A percentile compares a stretch with the other conserved stretches of the same genome.
Conservation (phyloP, 1,139 yeast species). For the Candida mesenterica region DNA sequence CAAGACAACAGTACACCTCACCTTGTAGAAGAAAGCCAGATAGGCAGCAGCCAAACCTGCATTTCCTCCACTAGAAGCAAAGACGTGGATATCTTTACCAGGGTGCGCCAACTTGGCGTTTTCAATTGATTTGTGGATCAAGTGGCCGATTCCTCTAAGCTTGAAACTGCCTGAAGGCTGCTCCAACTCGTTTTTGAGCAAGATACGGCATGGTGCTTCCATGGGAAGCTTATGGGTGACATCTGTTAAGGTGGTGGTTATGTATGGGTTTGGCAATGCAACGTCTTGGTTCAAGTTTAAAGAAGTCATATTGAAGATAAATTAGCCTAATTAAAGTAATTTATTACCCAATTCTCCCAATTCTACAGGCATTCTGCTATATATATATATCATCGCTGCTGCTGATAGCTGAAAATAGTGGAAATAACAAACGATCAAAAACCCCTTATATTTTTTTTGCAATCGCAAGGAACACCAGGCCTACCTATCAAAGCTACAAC, state of each 20-base stretch:
- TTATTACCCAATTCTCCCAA: too few relatives aligned
- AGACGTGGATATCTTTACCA: constrained; percentile 41
- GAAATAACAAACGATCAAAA: too few relatives aligned
- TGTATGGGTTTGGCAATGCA: constrained; percentile 25
- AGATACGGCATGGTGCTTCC: constrained; percentile 46
- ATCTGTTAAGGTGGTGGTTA: constrained; percentile 44
- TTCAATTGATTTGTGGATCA: constrained; percentile 32
- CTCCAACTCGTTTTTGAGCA: constrained; percentile 59
- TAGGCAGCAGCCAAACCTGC: constrained; percentile 78
- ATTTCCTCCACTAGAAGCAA: constrained; percentile 73
- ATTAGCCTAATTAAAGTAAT: not conserved
- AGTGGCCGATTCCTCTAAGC: constrained; percentile 60
- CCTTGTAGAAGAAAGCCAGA: constrained; percentile 45
- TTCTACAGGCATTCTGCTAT: not conserved
- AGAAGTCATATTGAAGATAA: constrained; percentile 4
- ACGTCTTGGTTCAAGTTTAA: constrained; percentile 7
- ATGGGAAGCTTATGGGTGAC: constrained; percentile 29
- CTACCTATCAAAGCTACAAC: too few relatives aligned
- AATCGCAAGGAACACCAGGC: too few relatives aligned
- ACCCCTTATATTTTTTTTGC: too few relatives aligned
- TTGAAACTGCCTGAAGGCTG: constrained; percentile 79
- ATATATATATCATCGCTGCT: not conserved
- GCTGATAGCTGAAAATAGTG: too few relatives aligned
- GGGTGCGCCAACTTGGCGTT: constrained; percentile 17
- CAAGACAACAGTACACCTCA: constrained; percentile 64